Base-by-base conservation (phyloP, 2,329 filamentous ascomycete genomes). In the Paecilomyces fulvus region DNA sequence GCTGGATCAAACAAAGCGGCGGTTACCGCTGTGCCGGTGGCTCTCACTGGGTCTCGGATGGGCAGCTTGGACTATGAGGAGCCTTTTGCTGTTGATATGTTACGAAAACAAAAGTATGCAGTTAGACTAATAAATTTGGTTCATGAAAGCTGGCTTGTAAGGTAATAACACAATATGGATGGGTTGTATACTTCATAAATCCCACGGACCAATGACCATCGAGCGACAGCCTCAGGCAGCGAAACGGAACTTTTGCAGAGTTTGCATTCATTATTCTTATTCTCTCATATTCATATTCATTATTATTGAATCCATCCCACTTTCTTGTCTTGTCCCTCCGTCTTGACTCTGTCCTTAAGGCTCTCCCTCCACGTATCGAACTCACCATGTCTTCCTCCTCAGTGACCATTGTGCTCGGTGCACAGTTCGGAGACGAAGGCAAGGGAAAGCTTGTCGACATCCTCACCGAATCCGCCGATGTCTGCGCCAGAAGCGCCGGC, bases 1-100 rank as follows among this genome's bases (percentile, higher is more conserved):
- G 56, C 0, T 90, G 87, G 87, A 82, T 87, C 25, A 82, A 80
- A 61, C 79, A 85, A 63, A 46, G 1, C 1, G 65, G 63, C 1
- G 86, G 86, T 0, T 90, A 55, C 52, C 54, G 54, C 9, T 55
- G 54, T 51, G 49, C 54, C 17, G 49, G 49, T 51, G 54, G 54
- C 14, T 17, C 17, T 51, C 54, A 55, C 28, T 55, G 48, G 48
- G 54, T 55, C 7, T 55, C 49, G 12, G 49, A 55, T 55, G 54
- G 49, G 30, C 54, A 55, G 30, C 49, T 55, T 21, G 21, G 21
- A 21, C 21, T 21, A 21, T 21, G 21, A 21, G 21, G 21, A 21
- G 21, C 21, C 21, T 21, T 21, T 21, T 21, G 21, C 21, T 21
- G 21, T 21, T 3, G 21, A 21, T 1, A 21, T 21, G 1, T 21